Base-by-base conservation (phyloP, 176 grass and related monocot genomes). In the Bothriochloa decipiens region DNA sequence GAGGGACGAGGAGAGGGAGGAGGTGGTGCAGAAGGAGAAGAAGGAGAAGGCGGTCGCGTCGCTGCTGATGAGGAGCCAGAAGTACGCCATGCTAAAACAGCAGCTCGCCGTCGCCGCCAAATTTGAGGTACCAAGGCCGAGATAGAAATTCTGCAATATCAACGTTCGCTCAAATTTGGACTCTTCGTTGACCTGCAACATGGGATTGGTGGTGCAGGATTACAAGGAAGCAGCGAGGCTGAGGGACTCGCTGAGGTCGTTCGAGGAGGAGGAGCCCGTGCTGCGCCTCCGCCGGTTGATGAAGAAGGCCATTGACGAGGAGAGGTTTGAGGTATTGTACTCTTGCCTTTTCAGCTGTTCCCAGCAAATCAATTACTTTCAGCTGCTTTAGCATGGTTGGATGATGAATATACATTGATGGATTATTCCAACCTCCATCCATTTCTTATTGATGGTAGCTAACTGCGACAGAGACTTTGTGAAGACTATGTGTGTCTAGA, bases 181-280 rank as follows among this genome's bases (percentile, higher is more conserved):
- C 27, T 80, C 71, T 15, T 84, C 46, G 27, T 50, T 75, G 70
- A 73, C 28, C 35, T 13, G 10, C 46, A 74, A 74, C 15, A 69
- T 86, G 78, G 36, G 2, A 50, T 70, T 68, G 66, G 63, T 65
- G 20, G 74, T 45, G 78, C 75, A 97, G 91, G 91, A 97, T 86
- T 97, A 97, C 57, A 91, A 97, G 89, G 91, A 97, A 62, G 94
- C 91, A 0, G 91, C 91, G 15, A 88, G 91, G 71, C n/a, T 94
- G 70, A 90, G 91, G 82, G 91, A 93, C 63, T 97, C 87, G 25
- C 70, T 97, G 74, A 89, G 41, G 84, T 89, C 75, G 16, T 91
- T 97, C 13, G 91, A 93, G 88, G 91, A 93, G 28, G 91, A 93
- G 42, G 91, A 97, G 72, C 91, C 91, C 0, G 85, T 93, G 17